Base-by-base conservation (phyloP, 331 rosid species). In the Saraca asoca region DNA sequence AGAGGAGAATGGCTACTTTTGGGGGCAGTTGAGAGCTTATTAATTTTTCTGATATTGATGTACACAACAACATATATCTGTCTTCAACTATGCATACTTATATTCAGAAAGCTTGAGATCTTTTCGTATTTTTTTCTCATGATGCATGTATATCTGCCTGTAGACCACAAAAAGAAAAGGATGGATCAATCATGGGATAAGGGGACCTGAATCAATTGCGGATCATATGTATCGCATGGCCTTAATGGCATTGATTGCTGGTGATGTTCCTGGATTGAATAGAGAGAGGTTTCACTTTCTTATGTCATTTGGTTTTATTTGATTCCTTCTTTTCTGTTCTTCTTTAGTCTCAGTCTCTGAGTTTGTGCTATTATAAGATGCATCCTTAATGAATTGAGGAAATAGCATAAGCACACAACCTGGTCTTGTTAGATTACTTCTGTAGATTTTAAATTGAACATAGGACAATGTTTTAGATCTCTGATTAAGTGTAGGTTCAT, bases 151-250 rank as follows among this genome's bases (percentile, higher is more conserved):
- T 66, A 2, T 75, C 56, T 75, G 68, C 56, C 71, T 59, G 86
- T 77, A 92, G 96, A 85, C 93, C 51, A 92, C 98, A 16, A 89
- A 89, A 66, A 80, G 96, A 72, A 89, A 85, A 73, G 96, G 98
- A 9, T 89, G 98, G 98, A 80, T 92, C 79, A 92, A 92, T 77
- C 93, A 92, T 65, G 96, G 96, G 62, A 92, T 89, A 71, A 80
- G 71, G 81, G 87, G 93, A 51, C 86, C 88, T 20, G 98, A 92
- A 74, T 92, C 98, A 0, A 83, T 92, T 73, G 93, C 98, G 67
- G 94, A 92, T 51, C 95, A 89, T 73, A 89, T 92, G 98, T 87
- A 87, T 60, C 95, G 91, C 61, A 89, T 92, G 98, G 87, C 95
- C 79, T 61, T 92, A 71, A 92, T 92, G 96, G 81, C 91, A 0